Evolutionary conservation across 768 basidiomycete species (phyloP).

Genomic region (Tephrocybe sp.): DNA sequence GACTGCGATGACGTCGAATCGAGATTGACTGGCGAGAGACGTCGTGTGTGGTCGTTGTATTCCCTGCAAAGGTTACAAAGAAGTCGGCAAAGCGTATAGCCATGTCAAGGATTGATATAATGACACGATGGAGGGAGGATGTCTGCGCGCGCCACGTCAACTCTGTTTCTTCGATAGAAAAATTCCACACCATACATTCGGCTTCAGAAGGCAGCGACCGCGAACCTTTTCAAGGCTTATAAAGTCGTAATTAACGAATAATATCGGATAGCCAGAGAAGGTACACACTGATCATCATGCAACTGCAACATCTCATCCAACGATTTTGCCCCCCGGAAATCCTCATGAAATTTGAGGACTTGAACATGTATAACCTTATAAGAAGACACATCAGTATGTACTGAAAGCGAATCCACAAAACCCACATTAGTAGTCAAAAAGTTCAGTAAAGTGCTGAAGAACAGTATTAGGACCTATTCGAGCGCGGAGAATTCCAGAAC

Average conservation of each 20-base stretch:
- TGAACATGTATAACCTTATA: constrained; percentile 72
- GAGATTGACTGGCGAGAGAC: constrained; percentile 50
- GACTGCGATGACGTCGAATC: constrained; percentile 61
- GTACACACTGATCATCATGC: constrained; percentile 69
- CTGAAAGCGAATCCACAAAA: too few species aligned
- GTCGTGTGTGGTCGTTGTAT: constrained; percentile 60
- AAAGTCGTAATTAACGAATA: neutral
- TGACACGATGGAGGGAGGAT: constrained; percentile 59
- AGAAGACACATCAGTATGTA: too few species aligned
- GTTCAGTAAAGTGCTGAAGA: constrained; percentile 37
- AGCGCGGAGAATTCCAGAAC: constrained; percentile 24
- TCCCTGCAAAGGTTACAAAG: constrained; percentile 60
- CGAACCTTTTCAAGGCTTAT: constrained; percentile 52
- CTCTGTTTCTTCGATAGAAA: neutral
- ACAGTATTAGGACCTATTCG: neutral
- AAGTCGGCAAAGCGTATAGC: constrained; percentile 66
- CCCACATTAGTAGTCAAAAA: constrained; percentile 75
- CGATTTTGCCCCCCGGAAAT: constrained; percentile 52
- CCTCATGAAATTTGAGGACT: constrained; percentile 58
- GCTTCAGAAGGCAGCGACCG: constrained; percentile 61
- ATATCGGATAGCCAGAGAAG: neutral
- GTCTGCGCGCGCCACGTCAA: constrained; percentile 43
- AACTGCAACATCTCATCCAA: constrained; percentile 75
- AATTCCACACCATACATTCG: constrained; percentile 43
- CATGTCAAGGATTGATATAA: constrained; percentile 74